Base-by-base conservation (phyloP, 1,139 yeast genomes). In the Pichia sp. region DNA sequence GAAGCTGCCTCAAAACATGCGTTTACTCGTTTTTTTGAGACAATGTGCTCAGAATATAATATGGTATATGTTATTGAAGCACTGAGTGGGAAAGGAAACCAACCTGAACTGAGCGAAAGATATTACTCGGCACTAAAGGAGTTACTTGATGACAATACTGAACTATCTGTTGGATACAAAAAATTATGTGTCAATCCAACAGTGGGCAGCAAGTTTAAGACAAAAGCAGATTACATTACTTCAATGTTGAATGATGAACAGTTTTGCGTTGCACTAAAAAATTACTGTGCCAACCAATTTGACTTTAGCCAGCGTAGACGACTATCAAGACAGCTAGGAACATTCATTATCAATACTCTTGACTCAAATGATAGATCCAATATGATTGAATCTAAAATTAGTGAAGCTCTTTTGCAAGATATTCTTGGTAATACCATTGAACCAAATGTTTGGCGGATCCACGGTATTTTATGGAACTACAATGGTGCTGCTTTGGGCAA, bases 341-440 rank as follows among this genome's bases (percentile, higher is more conserved):
- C 88, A 23, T 90, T 94, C 62, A 69, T 98, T 54, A 85, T 94
- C 5, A 92, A 92, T 61, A 94, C 98, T 64, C 72, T 92, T 53
- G 99, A 92, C 63, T 92, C 98, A 64, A 69, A 94, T 46, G 99
- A 94, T 61, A 72, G 99, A 60, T 94, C 98, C 1, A 94, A 94
- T 60, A 16, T 16, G 23, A 68, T 83, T 7, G 77, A 79, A 43
- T 76, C 74, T 51, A 67, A 78, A 26, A 71, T 84, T 5, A 71
- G 79, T 52, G 82, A 75, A 54, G 82, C 78, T 56, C 82, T 81
- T 4, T 61, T 83, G 27, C 78, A 75, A 42, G 61, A 75, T 40
- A 79, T 85, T 6, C 71, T 82, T 47, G 63, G 72, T 41, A 11
- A 40, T 4, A 57, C 57, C 3, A 53, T 67, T 4, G 43, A 43